phyloP scores from a whole-genome alignment of 2,329 filamentous ascomycete species.

The Macrophomina pseudophaseolina region DNA sequence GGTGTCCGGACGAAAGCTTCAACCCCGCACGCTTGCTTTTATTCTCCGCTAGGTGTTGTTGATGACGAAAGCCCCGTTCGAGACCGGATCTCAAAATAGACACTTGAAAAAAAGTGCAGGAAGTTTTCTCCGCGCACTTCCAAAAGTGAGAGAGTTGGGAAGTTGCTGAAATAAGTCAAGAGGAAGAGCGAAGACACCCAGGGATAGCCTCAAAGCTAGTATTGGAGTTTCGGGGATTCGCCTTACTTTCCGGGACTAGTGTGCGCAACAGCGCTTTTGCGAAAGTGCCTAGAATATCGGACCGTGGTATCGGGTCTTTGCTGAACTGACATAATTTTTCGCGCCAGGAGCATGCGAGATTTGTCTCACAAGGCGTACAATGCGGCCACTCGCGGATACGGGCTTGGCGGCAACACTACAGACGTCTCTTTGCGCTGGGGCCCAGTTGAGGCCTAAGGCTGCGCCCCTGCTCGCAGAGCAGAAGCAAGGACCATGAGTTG shows the following conservation, averaged over 20 bases:
- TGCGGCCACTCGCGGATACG: neutral
- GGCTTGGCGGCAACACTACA: neutral
- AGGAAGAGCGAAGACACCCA: no score
- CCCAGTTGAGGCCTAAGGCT: neutral
- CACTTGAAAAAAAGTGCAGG: no score
- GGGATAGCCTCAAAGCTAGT: no score
- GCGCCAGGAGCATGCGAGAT: neutral
- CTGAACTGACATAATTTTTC: neutral
- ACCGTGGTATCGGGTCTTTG: neutral
- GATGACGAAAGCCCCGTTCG: no score
- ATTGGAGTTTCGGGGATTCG: no score
- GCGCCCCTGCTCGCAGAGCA: neutral
- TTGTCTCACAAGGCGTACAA: conserved; percentile 4
- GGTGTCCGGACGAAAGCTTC: no score
- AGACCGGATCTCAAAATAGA: no score
- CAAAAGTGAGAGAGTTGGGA: no score
- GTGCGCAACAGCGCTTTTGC: neutral
- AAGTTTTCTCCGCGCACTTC: no score
- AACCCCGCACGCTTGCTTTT: no score
- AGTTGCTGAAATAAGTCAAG: no score
- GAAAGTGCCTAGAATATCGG: neutral
- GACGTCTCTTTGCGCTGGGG: neutral
- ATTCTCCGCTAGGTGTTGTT: no score
- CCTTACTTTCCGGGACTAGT: neutral
- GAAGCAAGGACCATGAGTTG: neutral